Evolutionary conservation across 2,329 filamentous ascomycete species (phyloP), one percentile per base, ranked within the genome.

Genomic region (Fusarium floridanum): DNA sequence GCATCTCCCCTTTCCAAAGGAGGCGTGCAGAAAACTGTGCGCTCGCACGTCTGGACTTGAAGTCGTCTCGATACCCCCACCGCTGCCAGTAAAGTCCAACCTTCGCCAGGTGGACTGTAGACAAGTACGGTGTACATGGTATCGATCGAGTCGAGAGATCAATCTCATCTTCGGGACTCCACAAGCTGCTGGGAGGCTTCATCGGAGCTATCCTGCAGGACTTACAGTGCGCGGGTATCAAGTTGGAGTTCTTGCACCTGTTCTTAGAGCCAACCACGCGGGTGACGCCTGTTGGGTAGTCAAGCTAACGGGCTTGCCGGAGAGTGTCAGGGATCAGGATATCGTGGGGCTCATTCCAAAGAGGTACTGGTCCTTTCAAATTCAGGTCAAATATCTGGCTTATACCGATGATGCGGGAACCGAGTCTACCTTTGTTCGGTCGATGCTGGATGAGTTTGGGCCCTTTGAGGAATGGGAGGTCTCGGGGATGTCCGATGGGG

Each of bases 121-220:
- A 56, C 81, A 81, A 48, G 77, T 85, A 0, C 76, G 80, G 34
- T 80, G 78, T 34, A 84, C 82, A 10, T 85, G 83, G 83, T 79
- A 83, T 64, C 79, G 79, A 22, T 72, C 83, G 10, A 73, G 50
- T 7, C 77, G 68, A 14, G 43, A 39, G 1, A 57, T 76, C 3
- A 82, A 24, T 24, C 22, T 48, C 43, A 17, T 17, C 81, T 0
- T 74, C 65, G 4, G 77, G 81, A 1, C 17, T 60, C 4, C 36
- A 41, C 12, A 7, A 37, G 61, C 5, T 76, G 59, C 20, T 82
- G 81, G 59, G 56, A 17, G 14, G 43, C 22, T 48, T 48, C 14
- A 27, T 27, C 43, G 16, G 43, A 16, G 5, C 8, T 24, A 22
- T 1, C 53, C 39, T 5, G 80, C 78, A 39, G 22, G 6, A 81